Evolutionary conservation across 345 rosid genomes (phyloP).

Genomic region (Arabidopsis suecica): DNA sequence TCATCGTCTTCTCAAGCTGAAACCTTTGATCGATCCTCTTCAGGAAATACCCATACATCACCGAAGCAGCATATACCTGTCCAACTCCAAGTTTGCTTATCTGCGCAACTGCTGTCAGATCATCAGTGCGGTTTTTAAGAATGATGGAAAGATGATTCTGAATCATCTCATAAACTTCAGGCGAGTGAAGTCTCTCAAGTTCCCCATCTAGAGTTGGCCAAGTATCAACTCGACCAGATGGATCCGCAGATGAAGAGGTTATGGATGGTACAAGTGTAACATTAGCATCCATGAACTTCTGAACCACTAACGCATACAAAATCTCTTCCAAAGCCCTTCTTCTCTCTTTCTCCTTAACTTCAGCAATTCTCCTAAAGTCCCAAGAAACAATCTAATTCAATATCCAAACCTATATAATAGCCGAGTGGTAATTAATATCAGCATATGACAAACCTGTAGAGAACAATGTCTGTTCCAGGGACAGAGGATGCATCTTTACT

Average conservation of each 20-base stretch:
- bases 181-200: conserved; percentile 78
- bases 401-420: background rate
- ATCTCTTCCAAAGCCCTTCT: conserved; percentile 85
- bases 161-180: conserved; percentile 94
- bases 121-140: conserved; percentile 71
- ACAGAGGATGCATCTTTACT: conserved; percentile 62
- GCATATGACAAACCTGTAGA: conserved; percentile 66
- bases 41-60: conserved; percentile 95
- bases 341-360: conserved; percentile 91
- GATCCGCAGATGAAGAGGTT: conserved; percentile 52
- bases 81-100: conserved; percentile 90
- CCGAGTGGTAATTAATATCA: background rate
- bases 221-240: conserved; percentile 63
- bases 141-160: conserved; percentile 91
- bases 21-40: conserved; percentile 94
- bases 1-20: conserved; percentile 98
- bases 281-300: conserved; percentile 89
- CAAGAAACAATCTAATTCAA: background rate
- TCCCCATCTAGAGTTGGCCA: conserved; percentile 72
- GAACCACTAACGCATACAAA: conserved; percentile 84
- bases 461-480: conserved; percentile 74
- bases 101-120: conserved; percentile 64
- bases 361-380: conserved; percentile 83
- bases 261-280: conserved; percentile 78
- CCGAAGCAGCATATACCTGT: conserved; percentile 96